Evolutionary conservation across 176 grass and related monocot genomes (phyloP), one percentile per base, ranked within the genome.

Genomic region (Eragrostis curvula): DNA sequence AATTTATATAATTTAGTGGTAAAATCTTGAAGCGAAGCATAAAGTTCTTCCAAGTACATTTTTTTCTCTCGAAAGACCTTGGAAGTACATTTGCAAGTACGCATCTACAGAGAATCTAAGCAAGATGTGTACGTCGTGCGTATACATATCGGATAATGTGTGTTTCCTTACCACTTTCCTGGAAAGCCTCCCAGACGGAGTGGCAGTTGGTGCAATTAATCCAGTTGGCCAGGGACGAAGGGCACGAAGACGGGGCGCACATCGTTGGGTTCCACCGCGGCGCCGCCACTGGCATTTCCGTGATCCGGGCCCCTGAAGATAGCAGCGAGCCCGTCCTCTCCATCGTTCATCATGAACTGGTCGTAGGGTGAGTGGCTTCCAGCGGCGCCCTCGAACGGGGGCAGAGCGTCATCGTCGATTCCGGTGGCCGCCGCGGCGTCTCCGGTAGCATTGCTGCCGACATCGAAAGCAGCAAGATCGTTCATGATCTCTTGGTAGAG

Each of bases 181-280:
- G 9, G 11, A 63, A 1, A 8, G 47, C 0, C 5, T 79, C 76
- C 44, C 76, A 27, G 44, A 50, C 28, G 0, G 76, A 2, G 45
- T 3, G 11, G 76, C 76, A 79, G 6, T 46, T 32, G 44, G 44
- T 6, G 76, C 76, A 79, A n/a, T n/a, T n/a, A n/a, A 27, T 66
- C 76, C 25, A 66, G 44, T 16, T 66, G 76, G 27, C 44, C 44
- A 6, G 1, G 27, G 27, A 1, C 11, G 43, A 66, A 5, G 3
- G 27, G 44, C 60, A n/a, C 18, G 60, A 79, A 66, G 17, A 2
- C 0, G 28, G 60, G 75, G 9, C 10, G 8, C 15, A 45, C 16
- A 6, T 12, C 8, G 3, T 15, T 0, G 40, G 55, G 40, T 42
- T 62, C 56, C 2, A 24, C 41, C 2, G 1, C 48, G 9, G 71